Conservation (phyloP, 768 basidiomycete genomes). For the Auricularia sp. region DNA sequence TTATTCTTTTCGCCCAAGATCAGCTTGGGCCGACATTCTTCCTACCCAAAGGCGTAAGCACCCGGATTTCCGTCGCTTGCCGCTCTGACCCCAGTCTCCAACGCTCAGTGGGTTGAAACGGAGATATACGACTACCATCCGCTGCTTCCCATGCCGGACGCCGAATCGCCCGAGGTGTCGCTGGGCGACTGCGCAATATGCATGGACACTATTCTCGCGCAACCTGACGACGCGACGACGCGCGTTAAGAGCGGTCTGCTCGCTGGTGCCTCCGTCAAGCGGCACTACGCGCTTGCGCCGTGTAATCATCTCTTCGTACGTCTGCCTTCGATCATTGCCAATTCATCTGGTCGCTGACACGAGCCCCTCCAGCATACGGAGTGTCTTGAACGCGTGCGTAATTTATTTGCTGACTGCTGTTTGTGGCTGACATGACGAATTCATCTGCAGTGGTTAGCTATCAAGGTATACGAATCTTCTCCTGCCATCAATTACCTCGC, state of each 20-base stretch:
- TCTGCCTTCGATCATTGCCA: slow-evolving; percentile 8
- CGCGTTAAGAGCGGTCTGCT: slow-evolving; percentile 12
- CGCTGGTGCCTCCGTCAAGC: slow-evolving; percentile 36
- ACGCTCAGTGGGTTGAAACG: slow-evolving; percentile 42
- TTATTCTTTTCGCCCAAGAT: slow-evolving; percentile 62
- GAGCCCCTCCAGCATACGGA: slow-evolving; percentile 56
- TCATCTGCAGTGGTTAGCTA: slow-evolving; percentile 52
- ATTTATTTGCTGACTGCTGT: neutral
- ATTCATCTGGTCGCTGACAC: neutral
- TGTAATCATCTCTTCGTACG: slow-evolving; percentile 84
- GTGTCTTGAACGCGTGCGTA: slow-evolving; percentile 65
- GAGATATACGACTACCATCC: slow-evolving; percentile 84
- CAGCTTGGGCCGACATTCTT: slow-evolving; percentile 75
- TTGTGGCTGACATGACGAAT: slow-evolving; percentile 12
- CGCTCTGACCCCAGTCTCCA: neutral
- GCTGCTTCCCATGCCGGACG: slow-evolving; percentile 54
- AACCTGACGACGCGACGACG: slow-evolving; percentile 22
- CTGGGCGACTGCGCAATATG: slow-evolving; percentile 88
- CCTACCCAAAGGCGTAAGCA: slow-evolving; percentile 54
- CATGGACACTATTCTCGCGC: slow-evolving; percentile 73
- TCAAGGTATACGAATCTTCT: slow-evolving; percentile 42
- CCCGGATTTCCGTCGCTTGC: slow-evolving; percentile 3
- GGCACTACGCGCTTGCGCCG: slow-evolving; percentile 76
- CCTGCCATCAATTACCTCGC: neutral
- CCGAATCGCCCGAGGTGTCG: slow-evolving; percentile 66